Evolutionary conservation across 1,284 basidiomycete species (phyloP).

Genomic region (Erythrobasidium hasegawianum): DNA sequence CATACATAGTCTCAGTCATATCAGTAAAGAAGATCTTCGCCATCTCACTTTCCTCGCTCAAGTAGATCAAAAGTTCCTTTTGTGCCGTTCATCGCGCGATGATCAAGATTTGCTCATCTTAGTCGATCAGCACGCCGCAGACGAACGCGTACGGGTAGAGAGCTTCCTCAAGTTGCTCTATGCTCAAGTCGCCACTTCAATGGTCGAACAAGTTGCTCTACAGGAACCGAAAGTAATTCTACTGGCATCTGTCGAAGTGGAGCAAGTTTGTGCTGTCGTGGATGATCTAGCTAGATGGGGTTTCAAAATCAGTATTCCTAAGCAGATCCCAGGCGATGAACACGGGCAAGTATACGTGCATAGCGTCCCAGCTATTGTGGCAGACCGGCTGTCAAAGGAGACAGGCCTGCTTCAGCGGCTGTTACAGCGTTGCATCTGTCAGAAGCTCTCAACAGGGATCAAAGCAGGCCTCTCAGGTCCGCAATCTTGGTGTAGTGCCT

Average conservation of each 20-base stretch:
- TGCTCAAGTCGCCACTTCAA: conserved; percentile 55
- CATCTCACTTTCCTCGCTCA: conserved; percentile 61
- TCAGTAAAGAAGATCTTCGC: conserved; percentile 22
- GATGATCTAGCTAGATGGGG: conserved; percentile 66
- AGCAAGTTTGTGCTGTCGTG: conserved; percentile 50
- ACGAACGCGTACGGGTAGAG: conserved; percentile 86
- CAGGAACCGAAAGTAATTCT: conserved; percentile 44
- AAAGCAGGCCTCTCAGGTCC: conserved; percentile 48
- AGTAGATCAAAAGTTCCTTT: conserved; percentile 83
- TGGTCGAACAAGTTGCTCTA: conserved; percentile 49
- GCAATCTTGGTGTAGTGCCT: conserved; percentile 61
- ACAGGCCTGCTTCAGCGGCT: conserved; percentile 46
- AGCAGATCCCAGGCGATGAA: not conserved
- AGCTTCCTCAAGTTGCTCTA: conserved; percentile 68
- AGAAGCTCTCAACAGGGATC: conserved; percentile 6
- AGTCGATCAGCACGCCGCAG: conserved; percentile 92
- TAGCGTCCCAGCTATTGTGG: conserved; percentile 47
- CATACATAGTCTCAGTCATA: not conserved
- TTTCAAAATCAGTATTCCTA: conserved; percentile 55
- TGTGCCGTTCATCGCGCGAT: conserved; percentile 52
- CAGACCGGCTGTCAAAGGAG: conserved; percentile 44
- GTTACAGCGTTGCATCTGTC: conserved; percentile 36
- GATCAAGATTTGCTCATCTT: conserved; percentile 58
- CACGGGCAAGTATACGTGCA: conserved; percentile 49
- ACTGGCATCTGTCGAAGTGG: conserved; percentile 45